Base-by-base conservation (phyloP, 768 basidiomycete species). In the Tylopilus felleus region DNA sequence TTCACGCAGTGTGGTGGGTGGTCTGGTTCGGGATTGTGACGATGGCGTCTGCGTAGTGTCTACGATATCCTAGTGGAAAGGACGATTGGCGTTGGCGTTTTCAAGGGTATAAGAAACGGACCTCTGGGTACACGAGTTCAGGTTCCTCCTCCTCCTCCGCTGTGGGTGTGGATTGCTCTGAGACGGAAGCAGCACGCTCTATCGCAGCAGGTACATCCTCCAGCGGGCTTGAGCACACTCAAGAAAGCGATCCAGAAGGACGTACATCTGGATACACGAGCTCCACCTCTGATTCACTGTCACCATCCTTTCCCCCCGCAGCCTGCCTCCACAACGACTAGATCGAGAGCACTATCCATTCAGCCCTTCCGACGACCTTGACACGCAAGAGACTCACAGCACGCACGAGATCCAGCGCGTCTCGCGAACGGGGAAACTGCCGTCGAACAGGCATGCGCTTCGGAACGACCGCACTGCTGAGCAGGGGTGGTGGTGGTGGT, bases 181-280 rank as follows among this genome's bases (percentile, higher is more conserved):
- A n/a, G n/a, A n/a, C n/a, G n/a, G n/a, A n/a, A n/a, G n/a, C n/a
- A n/a, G n/a, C n/a, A n/a, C 3, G 23, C 16, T 33, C 33, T 12
- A 9, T 27, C 2, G 40, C 39, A 6, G 8, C 50, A 14, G 56
- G 43, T 3, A 29, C 8, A 12, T 52, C 60, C 61, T 62, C 12
- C 9, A 5, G 35, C 29, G 12, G 10, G 14, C 38, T n/a, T 63
- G 47, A 60, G 46, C 39, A 42, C 29, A 28, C 22, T 9, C 0
- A 8, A 4, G 39, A 35, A 19, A 17, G 12, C 1, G 21, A 51
- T 9, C 1, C 10, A 40, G 25, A 36, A 14, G 28, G 23, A 44
- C 60, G 36, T 19, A 68, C 66, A 22, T 65, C 59, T 12, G 68
- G 66, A 53, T 70, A 70, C 0, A 57, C 23, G 3, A 67, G 39